These are phyloP conservation scores for Apophysomyces sp. DNA, from an alignment of 371 early-diverging fungal genomes.

Conservation along the genomic window DNA sequence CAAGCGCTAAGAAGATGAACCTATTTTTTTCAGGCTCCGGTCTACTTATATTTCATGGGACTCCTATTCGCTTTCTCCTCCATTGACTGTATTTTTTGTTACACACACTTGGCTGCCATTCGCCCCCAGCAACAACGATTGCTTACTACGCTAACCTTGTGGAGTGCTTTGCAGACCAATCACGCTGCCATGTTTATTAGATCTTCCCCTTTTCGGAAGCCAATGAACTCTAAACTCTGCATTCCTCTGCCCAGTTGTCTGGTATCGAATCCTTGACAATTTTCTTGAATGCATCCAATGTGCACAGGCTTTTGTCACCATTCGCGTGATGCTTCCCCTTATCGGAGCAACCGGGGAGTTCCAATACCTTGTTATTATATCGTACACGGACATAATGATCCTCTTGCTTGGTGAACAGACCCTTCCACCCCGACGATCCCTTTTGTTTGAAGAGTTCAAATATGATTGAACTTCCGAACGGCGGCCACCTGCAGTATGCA, in stretches of 20 bases:
- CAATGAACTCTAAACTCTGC: slow-evolving; percentile 16
- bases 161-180: background rate
- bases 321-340: slow-evolving; percentile 56
- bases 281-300: slow-evolving; percentile 68
- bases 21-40: background rate
- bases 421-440: background rate
- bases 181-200: slow-evolving; percentile 1
- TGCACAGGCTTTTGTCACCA: slow-evolving; percentile 65
- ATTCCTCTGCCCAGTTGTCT: slow-evolving; percentile 54
- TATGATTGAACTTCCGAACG: slow-evolving; percentile 54
- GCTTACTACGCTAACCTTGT: background rate
- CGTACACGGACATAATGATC: slow-evolving; percentile 71
- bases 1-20: background rate
- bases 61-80: slow-evolving; percentile 6
- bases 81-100: slow-evolving; percentile 6
- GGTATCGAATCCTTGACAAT: slow-evolving; percentile 59
- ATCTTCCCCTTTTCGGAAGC: slow-evolving; percentile 7
- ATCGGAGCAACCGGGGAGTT: slow-evolving; percentile 61
- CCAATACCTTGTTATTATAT: slow-evolving; percentile 64
- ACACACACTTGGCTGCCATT: slow-evolving; percentile 3
- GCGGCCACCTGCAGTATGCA: slow-evolving; percentile 43
- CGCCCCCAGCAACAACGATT: background rate
- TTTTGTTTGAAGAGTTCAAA: slow-evolving; percentile 66
- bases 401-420: slow-evolving; percentile 8
- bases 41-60: background rate